phyloP scores from a whole-genome alignment of 352 stramenopile species.

The Lagenidium sp. region DNA sequence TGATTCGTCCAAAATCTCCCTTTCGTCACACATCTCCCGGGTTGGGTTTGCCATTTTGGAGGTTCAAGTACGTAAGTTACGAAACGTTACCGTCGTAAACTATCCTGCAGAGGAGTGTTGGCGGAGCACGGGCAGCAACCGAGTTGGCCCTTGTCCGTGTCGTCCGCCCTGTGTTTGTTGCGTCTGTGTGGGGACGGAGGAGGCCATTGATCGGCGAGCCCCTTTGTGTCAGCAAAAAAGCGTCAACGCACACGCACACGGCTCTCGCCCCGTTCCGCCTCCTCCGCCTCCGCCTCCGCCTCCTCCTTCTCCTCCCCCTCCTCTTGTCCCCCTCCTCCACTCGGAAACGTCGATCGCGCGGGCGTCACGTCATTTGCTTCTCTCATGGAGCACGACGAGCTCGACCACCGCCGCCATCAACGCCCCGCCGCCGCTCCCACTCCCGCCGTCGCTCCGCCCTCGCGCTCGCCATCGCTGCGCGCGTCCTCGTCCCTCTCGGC shows the following conservation, averaged over 20 bases:
- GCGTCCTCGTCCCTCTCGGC: slow-evolving; percentile 12
- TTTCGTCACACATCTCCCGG: too few relatives aligned
- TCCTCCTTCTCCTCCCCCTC: neutral
- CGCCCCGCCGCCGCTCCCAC: neutral
- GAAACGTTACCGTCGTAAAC: slow-evolving; percentile 4
- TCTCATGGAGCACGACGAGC: too few relatives aligned
- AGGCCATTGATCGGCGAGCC: too few relatives aligned
- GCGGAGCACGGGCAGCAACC: too few relatives aligned
- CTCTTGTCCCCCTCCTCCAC: neutral
- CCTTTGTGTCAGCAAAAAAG: too few relatives aligned
- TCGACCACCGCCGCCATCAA: neutral
- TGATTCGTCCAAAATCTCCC: neutral
- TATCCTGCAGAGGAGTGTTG: neutral
- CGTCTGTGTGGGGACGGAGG: too few relatives aligned
- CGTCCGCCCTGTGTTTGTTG: too few relatives aligned
- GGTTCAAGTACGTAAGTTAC: slow-evolving; percentile 22
- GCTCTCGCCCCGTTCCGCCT: neutral
- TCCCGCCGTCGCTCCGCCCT: neutral
- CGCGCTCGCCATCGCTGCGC: slow-evolving; percentile 3
- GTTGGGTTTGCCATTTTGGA: slow-evolving; percentile 20
- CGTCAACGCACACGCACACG: too few relatives aligned
- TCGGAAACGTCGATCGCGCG: neutral
- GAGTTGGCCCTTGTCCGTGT: too few relatives aligned
- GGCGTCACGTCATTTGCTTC: neutral
- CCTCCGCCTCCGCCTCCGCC: neutral